Percentiles rank a stretch among this genome's conserved stretches.
Evolutionary conservation across 1,139 yeast genomes (phyloP).

Genomic region (Saccharomyces uvarum): DNA sequence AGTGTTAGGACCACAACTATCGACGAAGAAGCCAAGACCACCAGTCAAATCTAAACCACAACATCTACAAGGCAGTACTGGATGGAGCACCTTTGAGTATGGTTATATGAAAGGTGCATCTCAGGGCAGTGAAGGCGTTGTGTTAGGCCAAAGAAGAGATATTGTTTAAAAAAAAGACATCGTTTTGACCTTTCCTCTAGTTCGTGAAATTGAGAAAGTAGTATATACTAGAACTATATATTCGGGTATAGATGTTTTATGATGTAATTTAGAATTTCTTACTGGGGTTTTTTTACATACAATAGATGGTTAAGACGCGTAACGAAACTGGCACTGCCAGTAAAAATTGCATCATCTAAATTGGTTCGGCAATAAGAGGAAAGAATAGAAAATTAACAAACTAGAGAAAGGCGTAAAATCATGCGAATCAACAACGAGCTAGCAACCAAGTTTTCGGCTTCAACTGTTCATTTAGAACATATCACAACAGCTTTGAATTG

Average conservation of each 20-base stretch:
- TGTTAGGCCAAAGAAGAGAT: slow-evolving; percentile 44
- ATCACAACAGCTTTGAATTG: slow-evolving; percentile 31
- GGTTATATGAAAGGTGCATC: slow-evolving; percentile 52
- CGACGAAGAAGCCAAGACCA: slow-evolving; percentile 35
- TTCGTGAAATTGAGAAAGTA: neutral
- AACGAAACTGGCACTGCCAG: neutral
- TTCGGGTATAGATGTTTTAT: neutral
- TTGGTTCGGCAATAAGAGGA: neutral
- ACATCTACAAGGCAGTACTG: slow-evolving; percentile 32
- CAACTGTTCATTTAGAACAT: slow-evolving; percentile 32
- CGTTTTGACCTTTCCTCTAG: neutral
- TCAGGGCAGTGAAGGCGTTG: slow-evolving; percentile 45
- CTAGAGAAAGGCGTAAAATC: neutral
- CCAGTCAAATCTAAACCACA: slow-evolving; percentile 28
- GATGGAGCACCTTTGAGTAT: slow-evolving; percentile 53
- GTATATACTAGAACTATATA: neutral
- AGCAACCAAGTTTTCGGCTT: slow-evolving; percentile 22
- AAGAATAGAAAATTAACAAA: neutral
- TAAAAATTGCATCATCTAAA: neutral
- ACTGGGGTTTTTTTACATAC: neutral
- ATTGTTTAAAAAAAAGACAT: slow-evolving; percentile 23
- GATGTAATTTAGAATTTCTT: neutral
- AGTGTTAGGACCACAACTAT: slow-evolving; percentile 44
- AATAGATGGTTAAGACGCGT: neutral
- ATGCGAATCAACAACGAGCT: neutral